Percentiles rank a stretch among this genome's conserved stretches.
Conservation (phyloP, 1,284 basidiomycete species). For the Phellopilus nigrolimitatus region DNA sequence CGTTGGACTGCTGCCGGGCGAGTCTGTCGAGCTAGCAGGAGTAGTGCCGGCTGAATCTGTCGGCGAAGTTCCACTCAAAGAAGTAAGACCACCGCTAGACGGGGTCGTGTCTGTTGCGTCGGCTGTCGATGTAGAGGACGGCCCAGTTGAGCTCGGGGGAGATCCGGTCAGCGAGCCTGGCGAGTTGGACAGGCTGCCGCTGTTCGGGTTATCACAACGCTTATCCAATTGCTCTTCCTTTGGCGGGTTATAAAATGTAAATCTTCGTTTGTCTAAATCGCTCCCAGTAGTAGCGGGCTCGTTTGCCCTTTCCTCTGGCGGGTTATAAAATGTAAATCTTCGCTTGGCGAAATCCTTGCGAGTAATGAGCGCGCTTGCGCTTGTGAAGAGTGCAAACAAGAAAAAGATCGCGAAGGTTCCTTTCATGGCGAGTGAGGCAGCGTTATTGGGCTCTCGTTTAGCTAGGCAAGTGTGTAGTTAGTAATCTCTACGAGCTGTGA, state of each 20-base stretch:
- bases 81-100: not conserved
- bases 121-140: not conserved
- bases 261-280: not conserved
- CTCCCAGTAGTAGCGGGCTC: slow-evolving; percentile 3
- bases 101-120: not conserved
- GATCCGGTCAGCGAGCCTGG: not conserved
- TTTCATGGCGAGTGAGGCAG: not conserved
- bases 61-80: not conserved
- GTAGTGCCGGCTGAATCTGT: slow-evolving; percentile 8
- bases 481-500: no score
- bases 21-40: not conserved
- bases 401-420: slow-evolving; percentile 2
- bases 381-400: slow-evolving; percentile 4
- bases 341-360: not conserved
- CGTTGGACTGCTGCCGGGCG: not conserved
- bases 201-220: not conserved
- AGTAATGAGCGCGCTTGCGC: slow-evolving; percentile 3
- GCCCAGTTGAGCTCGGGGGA: no score
- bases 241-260: no score
- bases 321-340: no score
- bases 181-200: not conserved
- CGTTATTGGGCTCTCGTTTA: not conserved
- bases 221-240: no score
- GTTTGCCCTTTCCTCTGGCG: no score
- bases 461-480: not conserved